Percentiles rank a stretch among this genome's conserved stretches.
phyloP scores from a whole-genome alignment of 2,329 filamentous ascomycete genomes.

The Ascochyta pisi region DNA sequence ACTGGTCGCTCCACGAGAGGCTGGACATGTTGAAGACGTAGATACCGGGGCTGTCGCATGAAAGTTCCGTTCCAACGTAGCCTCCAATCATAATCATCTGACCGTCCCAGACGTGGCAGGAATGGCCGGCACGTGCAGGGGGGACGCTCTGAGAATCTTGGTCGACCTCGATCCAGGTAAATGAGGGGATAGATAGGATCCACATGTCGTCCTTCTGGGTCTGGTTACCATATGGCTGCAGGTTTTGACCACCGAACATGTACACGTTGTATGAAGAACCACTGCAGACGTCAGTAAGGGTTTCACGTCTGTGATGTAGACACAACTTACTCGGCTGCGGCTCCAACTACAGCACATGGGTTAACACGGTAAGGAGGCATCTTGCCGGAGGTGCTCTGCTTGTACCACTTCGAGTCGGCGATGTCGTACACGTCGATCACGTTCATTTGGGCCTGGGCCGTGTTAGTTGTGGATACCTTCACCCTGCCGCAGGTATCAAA shows the following conservation, averaged over 20 bases:
- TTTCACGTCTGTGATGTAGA: background rate
- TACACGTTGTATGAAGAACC: slow-evolving; percentile 80
- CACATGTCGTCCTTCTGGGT: slow-evolving; percentile 75
- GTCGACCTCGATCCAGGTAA: slow-evolving; percentile 77
- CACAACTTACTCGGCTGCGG: slow-evolving; percentile 64
- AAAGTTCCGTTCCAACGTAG: slow-evolving; percentile 65
- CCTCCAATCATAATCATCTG: slow-evolving; percentile 84
- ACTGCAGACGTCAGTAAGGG: slow-evolving; percentile 37
- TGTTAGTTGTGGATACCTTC: slow-evolving; percentile 11
- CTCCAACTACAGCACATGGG: slow-evolving; percentile 76
- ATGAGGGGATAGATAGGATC: slow-evolving; percentile 80
- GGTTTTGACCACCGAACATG: slow-evolving; percentile 78
- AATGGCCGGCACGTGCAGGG: slow-evolving; percentile 72
- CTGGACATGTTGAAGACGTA: slow-evolving; percentile 80
- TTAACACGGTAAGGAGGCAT: slow-evolving; percentile 67
- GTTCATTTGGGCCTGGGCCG: slow-evolving; percentile 67
- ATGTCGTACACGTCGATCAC: slow-evolving; percentile 83
- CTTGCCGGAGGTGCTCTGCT: slow-evolving; percentile 69
- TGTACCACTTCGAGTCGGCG: slow-evolving; percentile 72
- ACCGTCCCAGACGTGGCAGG: slow-evolving; percentile 78
- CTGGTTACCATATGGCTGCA: slow-evolving; percentile 66
- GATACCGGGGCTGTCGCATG: slow-evolving; percentile 72
- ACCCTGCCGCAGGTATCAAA: background rate
- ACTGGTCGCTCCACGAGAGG: slow-evolving; percentile 72
- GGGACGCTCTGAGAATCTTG: slow-evolving; percentile 55